A percentile compares a stretch with the other conserved stretches of the same genome.
Conservation (phyloP, 495 filamentous ascomycete species). For the Astrothelium macrocarpum region DNA sequence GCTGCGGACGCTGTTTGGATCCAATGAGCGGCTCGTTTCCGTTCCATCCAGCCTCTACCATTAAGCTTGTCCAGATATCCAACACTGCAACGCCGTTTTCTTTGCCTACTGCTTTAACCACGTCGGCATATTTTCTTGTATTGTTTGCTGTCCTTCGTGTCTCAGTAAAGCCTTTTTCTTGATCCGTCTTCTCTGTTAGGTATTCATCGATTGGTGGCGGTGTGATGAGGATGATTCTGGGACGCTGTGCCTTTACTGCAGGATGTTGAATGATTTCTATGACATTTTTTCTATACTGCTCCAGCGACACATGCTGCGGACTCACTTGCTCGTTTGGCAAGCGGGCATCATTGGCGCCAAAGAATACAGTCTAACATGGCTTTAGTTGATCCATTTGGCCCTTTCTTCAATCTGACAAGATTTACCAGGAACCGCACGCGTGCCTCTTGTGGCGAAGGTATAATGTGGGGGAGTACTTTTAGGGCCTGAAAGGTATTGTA, state of each 20-base stretch:
- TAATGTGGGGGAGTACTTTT: conserved; percentile 46
- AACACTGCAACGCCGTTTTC: conserved; percentile 55
- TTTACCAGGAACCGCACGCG: conserved; percentile 57
- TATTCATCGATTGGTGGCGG: conserved; percentile 79
- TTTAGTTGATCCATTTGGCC: not conserved
- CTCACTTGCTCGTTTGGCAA: conserved; percentile 44
- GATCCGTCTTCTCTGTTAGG: conserved; percentile 45
- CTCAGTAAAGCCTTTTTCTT: conserved; percentile 37
- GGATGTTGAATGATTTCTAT: conserved; percentile 59
- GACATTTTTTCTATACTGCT: conserved; percentile 62
- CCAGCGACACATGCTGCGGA: conserved; percentile 62
- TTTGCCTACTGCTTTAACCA: conserved; percentile 53
- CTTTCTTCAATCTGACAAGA: not conserved
- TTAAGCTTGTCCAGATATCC: conserved; percentile 66
- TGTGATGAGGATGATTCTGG: conserved; percentile 64
- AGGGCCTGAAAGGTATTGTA: conserved; percentile 60
- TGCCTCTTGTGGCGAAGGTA: conserved; percentile 46
- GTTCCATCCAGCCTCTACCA: conserved; percentile 56
- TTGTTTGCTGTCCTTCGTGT: conserved; percentile 50
- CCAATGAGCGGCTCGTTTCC: conserved; percentile 45
- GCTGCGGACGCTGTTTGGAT: conserved; percentile 36
- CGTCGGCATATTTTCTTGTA: conserved; percentile 64
- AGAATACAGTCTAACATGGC: conserved; percentile 55
- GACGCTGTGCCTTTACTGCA: conserved; percentile 44
- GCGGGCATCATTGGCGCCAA: conserved; percentile 80